Evolutionary conservation across 2,329 filamentous ascomycete species (phyloP).

Genomic region (Penicillium sp.): DNA sequence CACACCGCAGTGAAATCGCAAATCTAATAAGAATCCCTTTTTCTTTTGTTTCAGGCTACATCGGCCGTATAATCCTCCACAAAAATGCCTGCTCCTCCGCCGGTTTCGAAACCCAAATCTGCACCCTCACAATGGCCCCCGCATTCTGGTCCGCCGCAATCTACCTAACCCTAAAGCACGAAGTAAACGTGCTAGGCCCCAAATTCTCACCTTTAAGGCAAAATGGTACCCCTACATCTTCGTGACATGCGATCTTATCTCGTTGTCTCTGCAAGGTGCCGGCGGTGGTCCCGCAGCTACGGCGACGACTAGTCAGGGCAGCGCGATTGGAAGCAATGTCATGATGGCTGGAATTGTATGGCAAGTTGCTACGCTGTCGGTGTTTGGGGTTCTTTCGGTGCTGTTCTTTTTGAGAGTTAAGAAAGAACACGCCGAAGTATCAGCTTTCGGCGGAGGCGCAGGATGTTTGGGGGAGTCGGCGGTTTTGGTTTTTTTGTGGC

Average conservation of each 20-base stretch:
- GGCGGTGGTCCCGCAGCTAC: slow-evolving; percentile 60
- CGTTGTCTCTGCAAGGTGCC: slow-evolving; percentile 58
- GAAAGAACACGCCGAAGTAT: background rate
- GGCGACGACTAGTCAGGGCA: background rate
- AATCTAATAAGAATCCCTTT: background rate
- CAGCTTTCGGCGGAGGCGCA: background rate
- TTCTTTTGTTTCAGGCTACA: background rate
- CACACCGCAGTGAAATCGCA: too few relatives aligned
- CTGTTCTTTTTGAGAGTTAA: background rate
- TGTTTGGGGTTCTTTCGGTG: background rate
- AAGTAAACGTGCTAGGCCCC: background rate
- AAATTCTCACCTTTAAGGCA: background rate
- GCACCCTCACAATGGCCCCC: slow-evolving; percentile 34
- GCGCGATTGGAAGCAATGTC: background rate
- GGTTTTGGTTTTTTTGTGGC: background rate
- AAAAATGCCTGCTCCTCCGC: slow-evolving; percentile 27
- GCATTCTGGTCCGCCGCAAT: slow-evolving; percentile 66
- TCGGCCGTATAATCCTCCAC: background rate
- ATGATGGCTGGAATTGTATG: background rate
- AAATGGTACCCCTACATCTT: slow-evolving; percentile 64
- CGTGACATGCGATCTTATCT: slow-evolving; percentile 59
- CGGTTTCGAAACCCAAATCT: slow-evolving; percentile 55
- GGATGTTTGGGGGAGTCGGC: background rate
- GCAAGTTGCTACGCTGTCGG: background rate
- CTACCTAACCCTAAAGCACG: slow-evolving; percentile 62